Percentiles rank a stretch among this genome's conserved stretches.
These are phyloP conservation scores for Nannizzia gypsea DNA, from an alignment of 2,329 filamentous ascomycete species.

Conservation along the genomic window DNA sequence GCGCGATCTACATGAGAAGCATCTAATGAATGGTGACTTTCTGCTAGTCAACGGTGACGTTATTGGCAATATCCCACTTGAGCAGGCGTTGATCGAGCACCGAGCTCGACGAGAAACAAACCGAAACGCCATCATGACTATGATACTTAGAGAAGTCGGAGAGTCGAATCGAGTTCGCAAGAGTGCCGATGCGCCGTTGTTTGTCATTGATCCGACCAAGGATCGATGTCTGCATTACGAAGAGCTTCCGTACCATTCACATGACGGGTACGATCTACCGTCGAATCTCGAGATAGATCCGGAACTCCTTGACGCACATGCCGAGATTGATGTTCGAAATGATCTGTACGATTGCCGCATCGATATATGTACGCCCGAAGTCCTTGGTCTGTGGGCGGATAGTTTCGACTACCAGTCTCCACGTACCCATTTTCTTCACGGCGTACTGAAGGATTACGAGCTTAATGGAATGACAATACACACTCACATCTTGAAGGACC, in stretches of 20 bases:
- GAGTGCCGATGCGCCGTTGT: conserved; percentile 64
- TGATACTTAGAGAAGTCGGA: conserved; percentile 72
- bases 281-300: conserved; percentile 58
- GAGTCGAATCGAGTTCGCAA: conserved; percentile 64
- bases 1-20: conserved; percentile 78
- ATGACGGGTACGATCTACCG: conserved; percentile 40
- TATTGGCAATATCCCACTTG: conserved; percentile 79
- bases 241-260: conserved; percentile 60
- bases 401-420: conserved; percentile 94
- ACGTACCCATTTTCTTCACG: conserved; percentile 76
- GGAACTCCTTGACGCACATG: conserved; percentile 59
- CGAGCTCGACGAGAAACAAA: conserved; percentile 67
- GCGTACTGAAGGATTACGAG: conserved; percentile 92
- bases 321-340: conserved; percentile 69
- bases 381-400: conserved; percentile 89
- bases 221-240: conserved; percentile 87
- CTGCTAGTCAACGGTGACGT: conserved; percentile 86
- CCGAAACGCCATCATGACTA: conserved; percentile 96
- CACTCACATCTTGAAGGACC: conserved; percentile 67
- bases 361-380: conserved; percentile 94
- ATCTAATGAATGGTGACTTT: conserved; percentile 80
- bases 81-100: conserved; percentile 64
- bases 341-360: conserved; percentile 91
- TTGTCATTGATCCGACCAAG: conserved; percentile 70
- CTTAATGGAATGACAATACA: conserved; percentile 96